These are phyloP conservation scores for Periconia digitata DNA, from an alignment of 2,329 filamentous ascomycete genomes.

Conservation along the genomic window DNA sequence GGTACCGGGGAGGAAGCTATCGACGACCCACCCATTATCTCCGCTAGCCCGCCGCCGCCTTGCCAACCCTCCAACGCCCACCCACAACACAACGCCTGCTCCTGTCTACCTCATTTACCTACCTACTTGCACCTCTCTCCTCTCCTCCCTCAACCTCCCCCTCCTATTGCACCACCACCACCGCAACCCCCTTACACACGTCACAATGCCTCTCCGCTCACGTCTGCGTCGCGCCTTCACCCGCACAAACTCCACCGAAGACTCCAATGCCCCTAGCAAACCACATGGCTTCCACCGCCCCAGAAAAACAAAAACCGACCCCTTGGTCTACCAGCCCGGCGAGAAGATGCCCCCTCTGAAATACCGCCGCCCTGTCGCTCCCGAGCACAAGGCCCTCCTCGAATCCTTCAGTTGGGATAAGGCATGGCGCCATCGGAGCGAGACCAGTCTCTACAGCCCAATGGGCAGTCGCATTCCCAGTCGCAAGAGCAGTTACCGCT, in stretches of 20 bases:
- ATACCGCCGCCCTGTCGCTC: conserved; percentile 52
- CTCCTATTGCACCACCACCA: neutral
- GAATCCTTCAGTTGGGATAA: conserved; percentile 51
- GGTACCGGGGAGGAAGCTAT: neutral
- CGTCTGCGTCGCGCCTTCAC: conserved; percentile 50
- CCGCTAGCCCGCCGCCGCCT: neutral
- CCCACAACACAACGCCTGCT: conserved; percentile 1
- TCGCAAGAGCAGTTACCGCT: conserved; percentile 35
- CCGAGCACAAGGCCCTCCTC: conserved; percentile 53
- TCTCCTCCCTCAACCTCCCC: neutral
- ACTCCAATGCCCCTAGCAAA: conserved; percentile 27
- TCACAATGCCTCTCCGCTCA: conserved; percentile 41
- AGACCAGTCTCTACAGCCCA: conserved; percentile 49
- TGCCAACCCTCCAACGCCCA: neutral
- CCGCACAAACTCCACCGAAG: conserved; percentile 28
- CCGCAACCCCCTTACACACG: neutral
- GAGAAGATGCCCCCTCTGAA: conserved; percentile 55
- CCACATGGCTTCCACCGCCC: conserved; percentile 1
- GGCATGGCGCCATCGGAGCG: conserved; percentile 50
- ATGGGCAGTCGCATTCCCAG: conserved; percentile 53
- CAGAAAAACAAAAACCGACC: conserved; percentile 39
- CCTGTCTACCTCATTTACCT: conserved; percentile 1
- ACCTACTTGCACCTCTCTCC: neutral
- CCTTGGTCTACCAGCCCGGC: conserved; percentile 53
- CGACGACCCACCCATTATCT: neutral